Evolutionary conservation across 73 alveolate genomes (phyloP).

Genomic region (Breviolum minutum): DNA sequence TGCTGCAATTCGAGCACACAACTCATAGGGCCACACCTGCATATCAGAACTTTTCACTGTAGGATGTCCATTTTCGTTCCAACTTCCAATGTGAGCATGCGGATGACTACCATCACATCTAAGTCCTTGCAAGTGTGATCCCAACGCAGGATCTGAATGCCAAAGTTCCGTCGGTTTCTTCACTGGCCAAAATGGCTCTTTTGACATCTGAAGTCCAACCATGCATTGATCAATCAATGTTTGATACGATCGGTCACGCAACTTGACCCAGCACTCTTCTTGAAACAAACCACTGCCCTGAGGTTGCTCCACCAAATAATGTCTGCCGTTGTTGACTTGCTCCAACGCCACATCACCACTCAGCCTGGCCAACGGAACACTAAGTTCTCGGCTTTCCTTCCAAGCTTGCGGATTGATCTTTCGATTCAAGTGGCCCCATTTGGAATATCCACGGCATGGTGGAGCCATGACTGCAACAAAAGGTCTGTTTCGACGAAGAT

Average conservation of each 20-base stretch:
- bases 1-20: slow-evolving; percentile 33
- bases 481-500: background rate
- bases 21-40: slow-evolving; percentile 38
- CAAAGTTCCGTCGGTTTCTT: slow-evolving; percentile 1
- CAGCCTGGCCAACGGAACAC: slow-evolving; percentile 13
- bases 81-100: slow-evolving; percentile 25
- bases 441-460: slow-evolving; percentile 26
- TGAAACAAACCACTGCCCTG: background rate
- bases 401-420: slow-evolving; percentile 20
- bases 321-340: background rate
- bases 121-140: background rate
- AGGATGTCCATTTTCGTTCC: background rate
- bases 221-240: slow-evolving; percentile 39
- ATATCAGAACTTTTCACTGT: background rate
- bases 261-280: slow-evolving; percentile 7
- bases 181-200: background rate
- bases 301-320: slow-evolving; percentile 29
- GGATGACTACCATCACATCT: slow-evolving; percentile 6
- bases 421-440: background rate
- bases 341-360: background rate
- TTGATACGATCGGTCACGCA: background rate
- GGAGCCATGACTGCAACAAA: slow-evolving; percentile 13
- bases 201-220: slow-evolving; percentile 15
- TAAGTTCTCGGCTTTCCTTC: background rate
- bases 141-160: background rate